These are phyloP conservation scores for Microbotryomycetes sp. DNA, from an alignment of 1,284 basidiomycete genomes.

Conservation along the genomic window DNA sequence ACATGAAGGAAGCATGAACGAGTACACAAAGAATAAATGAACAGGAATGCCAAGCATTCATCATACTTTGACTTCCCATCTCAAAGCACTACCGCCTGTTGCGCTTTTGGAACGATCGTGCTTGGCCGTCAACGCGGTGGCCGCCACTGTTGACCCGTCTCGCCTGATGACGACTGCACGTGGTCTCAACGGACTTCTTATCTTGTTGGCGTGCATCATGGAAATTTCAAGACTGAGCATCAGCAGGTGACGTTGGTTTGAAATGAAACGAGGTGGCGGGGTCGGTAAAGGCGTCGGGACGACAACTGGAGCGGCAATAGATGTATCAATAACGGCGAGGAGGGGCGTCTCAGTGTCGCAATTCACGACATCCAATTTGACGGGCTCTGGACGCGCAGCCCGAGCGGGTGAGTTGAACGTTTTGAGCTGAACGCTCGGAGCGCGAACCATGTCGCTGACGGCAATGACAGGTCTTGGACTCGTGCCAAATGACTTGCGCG, in stretches of 20 bases:
- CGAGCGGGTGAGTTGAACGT: neutral
- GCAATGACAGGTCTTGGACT: neutral
- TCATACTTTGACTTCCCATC: neutral
- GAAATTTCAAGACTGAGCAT: conserved; percentile 31
- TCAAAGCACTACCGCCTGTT: conserved; percentile 5
- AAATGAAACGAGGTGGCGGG: conserved; percentile 23
- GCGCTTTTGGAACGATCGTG: no score
- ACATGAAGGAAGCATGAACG: neutral
- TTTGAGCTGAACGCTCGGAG: neutral
- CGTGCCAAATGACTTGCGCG: no score
- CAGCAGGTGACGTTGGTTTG: conserved; percentile 30
- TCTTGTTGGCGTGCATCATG: conserved; percentile 32
- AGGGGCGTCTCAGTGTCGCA: no score
- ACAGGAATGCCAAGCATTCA: no score
- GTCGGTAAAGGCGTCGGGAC: neutral
- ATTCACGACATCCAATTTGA: no score
- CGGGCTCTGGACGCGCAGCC: no score
- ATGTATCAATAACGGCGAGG: no score
- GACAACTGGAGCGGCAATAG: neutral
- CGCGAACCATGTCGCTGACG: neutral
- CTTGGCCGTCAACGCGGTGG: neutral
- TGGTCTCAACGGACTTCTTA: conserved; percentile 24
- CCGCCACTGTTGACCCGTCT: neutral
- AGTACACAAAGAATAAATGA: neutral
- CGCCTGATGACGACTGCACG: conserved; percentile 21